Percentiles rank a stretch among this genome's conserved stretches.
phyloP scores from a whole-genome alignment of 768 basidiomycete species.

The Fistulinella prunicolor region DNA sequence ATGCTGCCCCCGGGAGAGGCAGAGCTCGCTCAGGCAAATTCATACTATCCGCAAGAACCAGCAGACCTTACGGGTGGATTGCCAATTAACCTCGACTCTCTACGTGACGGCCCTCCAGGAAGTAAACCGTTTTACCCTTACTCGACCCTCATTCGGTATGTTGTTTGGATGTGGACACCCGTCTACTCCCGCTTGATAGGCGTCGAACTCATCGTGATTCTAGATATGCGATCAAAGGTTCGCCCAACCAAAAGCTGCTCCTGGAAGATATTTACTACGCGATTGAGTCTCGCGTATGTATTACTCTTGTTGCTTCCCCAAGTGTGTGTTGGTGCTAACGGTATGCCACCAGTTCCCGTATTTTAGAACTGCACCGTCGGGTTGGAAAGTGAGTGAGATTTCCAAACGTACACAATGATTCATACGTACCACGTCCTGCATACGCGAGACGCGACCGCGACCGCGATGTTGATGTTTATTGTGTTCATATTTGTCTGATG shows the following conservation, averaged over 20 bases:
- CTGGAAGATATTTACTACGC: conserved; percentile 92
- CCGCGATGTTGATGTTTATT: conserved; percentile 66
- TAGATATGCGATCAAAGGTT: conserved; percentile 90
- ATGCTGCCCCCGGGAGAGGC: conserved; percentile 51
- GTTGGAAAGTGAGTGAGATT: conserved; percentile 76
- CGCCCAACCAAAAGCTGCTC: conserved; percentile 80
- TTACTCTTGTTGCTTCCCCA: neutral
- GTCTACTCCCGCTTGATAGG: neutral
- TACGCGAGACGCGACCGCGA: conserved; percentile 46
- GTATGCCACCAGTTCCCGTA: conserved; percentile 90
- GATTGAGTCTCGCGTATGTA: conserved; percentile 79
- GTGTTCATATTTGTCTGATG: conserved; percentile 55
- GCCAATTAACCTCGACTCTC: conserved; percentile 83
- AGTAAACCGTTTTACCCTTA: conserved; percentile 91
- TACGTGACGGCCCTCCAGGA: conserved; percentile 83
- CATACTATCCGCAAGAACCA: conserved; percentile 72
- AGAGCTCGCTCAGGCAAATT: conserved; percentile 52
- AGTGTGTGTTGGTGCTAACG: conserved; percentile 6
- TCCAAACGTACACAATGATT: neutral
- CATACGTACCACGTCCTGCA: conserved; percentile 4
- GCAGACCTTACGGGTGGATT: conserved; percentile 80
- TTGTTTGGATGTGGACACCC: conserved; percentile 12
- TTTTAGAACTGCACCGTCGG: conserved; percentile 80
- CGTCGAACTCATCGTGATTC: conserved; percentile 7
- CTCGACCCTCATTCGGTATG: conserved; percentile 85